Conservation (phyloP, 208 protist genomes). For the Crithidia brevicula region DNA sequence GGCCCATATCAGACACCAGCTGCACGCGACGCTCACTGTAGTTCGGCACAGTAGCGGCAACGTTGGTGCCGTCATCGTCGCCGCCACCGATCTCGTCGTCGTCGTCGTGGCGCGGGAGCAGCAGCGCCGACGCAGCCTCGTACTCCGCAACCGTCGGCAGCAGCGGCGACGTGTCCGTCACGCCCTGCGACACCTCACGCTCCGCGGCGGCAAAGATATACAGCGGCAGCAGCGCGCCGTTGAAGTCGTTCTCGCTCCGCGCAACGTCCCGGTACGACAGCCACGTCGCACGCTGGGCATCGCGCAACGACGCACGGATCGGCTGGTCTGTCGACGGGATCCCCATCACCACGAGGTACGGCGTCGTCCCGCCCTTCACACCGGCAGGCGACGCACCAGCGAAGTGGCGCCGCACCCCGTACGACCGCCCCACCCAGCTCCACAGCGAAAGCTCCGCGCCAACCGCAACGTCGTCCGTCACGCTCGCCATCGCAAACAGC, state of each 20-base stretch:
- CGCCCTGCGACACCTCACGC: background rate
- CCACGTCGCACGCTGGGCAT: background rate
- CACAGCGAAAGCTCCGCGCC: slow-evolving; percentile 12
- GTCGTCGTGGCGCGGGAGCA: too few relatives aligned
- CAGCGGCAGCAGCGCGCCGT: slow-evolving; percentile 14
- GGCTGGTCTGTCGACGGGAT: slow-evolving; percentile 18
- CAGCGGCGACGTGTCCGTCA: slow-evolving; percentile 1
- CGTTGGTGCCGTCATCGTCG: too few relatives aligned
- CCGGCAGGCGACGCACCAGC: background rate
- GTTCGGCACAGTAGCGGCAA: background rate
- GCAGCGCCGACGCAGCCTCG: slow-evolving; percentile 1
- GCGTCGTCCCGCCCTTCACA: slow-evolving; percentile 4
- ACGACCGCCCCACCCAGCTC: slow-evolving; percentile 10
- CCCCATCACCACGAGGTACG: slow-evolving; percentile 11
- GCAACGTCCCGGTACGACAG: slow-evolving; percentile 2
- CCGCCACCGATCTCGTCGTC: too few relatives aligned
- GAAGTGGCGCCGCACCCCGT: slow-evolving; percentile 7
- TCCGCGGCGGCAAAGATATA: slow-evolving; percentile 10
- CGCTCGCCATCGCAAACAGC: slow-evolving; percentile 23
- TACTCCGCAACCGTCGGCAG: slow-evolving; percentile 21
- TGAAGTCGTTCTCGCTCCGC: slow-evolving; percentile 4
- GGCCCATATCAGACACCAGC: background rate
- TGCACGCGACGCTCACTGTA: slow-evolving; percentile 3
- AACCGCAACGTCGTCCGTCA: slow-evolving; percentile 21
- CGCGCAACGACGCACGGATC: background rate